phyloP scores from a whole-genome alignment of 176 grass and related monocot genomes.

The Lolium perenne region DNA sequence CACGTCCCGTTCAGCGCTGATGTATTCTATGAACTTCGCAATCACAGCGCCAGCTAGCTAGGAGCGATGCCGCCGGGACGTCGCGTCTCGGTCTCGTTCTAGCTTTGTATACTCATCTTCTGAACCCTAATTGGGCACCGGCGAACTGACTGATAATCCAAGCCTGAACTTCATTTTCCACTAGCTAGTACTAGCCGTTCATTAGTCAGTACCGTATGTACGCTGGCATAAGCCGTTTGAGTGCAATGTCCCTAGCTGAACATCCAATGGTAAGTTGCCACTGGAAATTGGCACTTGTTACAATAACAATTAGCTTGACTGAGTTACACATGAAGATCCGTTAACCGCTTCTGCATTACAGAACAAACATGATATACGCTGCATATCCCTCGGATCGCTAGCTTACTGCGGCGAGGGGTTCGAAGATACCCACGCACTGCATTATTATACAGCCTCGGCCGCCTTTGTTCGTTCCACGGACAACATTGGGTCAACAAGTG shows the following conservation, averaged over 20 bases:
- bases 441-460: too few species aligned
- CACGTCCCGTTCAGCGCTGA: neutral
- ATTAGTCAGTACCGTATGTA: neutral
- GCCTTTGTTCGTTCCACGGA: too few species aligned
- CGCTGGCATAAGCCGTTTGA: neutral
- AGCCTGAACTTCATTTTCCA: neutral
- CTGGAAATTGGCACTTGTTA: neutral
- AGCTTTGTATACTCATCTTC: neutral
- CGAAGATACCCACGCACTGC: neutral
- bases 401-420: neutral
- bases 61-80: neutral
- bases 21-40: constrained; percentile 12
- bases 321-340: neutral
- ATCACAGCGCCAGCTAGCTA: neutral
- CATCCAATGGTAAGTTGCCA: neutral
- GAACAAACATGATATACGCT: neutral
- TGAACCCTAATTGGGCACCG: neutral
- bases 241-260: neutral
- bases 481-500: neutral
- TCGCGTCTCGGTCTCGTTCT: neutral
- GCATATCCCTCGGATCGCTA: constrained; percentile 20
- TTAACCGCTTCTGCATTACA: neutral
- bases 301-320: neutral
- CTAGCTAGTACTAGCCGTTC: neutral
- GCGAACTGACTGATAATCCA: constrained; percentile 32